Conservation (phyloP, 768 basidiomycete genomes). For the Mycena metata region DNA sequence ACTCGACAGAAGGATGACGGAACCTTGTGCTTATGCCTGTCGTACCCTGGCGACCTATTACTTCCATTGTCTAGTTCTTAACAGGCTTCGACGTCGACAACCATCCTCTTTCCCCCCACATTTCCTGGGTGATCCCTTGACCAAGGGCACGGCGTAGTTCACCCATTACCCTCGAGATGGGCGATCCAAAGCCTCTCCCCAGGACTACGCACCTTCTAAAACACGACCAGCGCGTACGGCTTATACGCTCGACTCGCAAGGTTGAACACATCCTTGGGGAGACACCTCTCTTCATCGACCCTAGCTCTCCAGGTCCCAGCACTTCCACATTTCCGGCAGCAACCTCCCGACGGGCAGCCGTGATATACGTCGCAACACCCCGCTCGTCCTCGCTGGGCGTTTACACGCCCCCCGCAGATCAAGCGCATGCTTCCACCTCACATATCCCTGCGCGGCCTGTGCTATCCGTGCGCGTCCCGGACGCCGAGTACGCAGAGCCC, state of each 20-base stretch:
- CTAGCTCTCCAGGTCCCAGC: slow-evolving; percentile 8
- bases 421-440: background rate
- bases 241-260: slow-evolving; percentile 57
- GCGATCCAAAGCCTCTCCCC: slow-evolving; percentile 3
- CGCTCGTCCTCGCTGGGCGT: slow-evolving; percentile 1
- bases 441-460: slow-evolving; percentile 4
- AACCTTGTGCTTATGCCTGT: too few relatives aligned
- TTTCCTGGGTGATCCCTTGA: too few relatives aligned
- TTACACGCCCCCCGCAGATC: background rate
- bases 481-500: background rate
- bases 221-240: slow-evolving; percentile 34
- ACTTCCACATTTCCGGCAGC: background rate
- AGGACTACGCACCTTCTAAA: slow-evolving; percentile 17
- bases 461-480: slow-evolving; percentile 11
- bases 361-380: slow-evolving; percentile 13
- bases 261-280: slow-evolving; percentile 54
- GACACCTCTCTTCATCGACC: slow-evolving; percentile 33
- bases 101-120: too few relatives aligned
- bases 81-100: too few relatives aligned
- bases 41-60: too few relatives aligned
- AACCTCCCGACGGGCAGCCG: background rate
- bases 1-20: too few relatives aligned
- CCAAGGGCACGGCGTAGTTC: too few relatives aligned
- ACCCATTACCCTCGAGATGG: background rate
- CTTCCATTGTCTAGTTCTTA: too few relatives aligned